Base-by-base conservation (phyloP, 2,329 filamentous ascomycete species). In the Penicillium nordicum region DNA sequence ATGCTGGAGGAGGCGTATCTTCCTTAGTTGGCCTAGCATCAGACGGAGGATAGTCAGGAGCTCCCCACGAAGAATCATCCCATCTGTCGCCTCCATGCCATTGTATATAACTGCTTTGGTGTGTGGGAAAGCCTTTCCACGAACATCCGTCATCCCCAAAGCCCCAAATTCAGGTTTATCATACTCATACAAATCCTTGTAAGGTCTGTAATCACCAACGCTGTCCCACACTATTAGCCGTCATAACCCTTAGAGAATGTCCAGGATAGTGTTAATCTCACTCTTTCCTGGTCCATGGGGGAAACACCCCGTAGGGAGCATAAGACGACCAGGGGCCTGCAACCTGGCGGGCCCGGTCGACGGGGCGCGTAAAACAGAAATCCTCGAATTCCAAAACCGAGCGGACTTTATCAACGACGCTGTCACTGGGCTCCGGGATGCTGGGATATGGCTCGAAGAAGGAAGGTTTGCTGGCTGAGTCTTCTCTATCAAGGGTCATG, bases 11-110 rank as follows among this genome's bases (percentile, higher is more conserved):
- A 45, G 9, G 1, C 43, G 43, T 30, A 2, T 10, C 27, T 45
- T 45, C 27, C 27, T 45, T n/a, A 30, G 27, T n/a, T 45, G 27
- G 16, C 27, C 43, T 0, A 32, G 27, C 43, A 45, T 45, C 6
- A 45, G n/a, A 3, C n/a, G 43, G 10, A 45, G 27, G 5, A 45
- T 45, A 45, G 27, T 21, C 25, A 45, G 14, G 9, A 45, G 25
- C 11, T 45, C 42, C 0, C 27, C 42, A 45, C 27, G n/a, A 29
- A 45, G 42, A 5, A 30, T 45, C 9, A 0, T 0, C 16, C 9
- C 16, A 8, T 30, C n/a, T 0, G 4, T 30, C 1, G 25, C 4
- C 1, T 30, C 25, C 16, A 30, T 0, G 6, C 18, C 3, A 2
- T 18, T 45, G 3, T 45, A 45, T 5, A 45, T 45, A 2, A 0